Percentiles rank a stretch among this genome's conserved stretches.
These are phyloP conservation scores for Salix viminalis DNA, from an alignment of 345 rosid genomes.

Conservation along the genomic window DNA sequence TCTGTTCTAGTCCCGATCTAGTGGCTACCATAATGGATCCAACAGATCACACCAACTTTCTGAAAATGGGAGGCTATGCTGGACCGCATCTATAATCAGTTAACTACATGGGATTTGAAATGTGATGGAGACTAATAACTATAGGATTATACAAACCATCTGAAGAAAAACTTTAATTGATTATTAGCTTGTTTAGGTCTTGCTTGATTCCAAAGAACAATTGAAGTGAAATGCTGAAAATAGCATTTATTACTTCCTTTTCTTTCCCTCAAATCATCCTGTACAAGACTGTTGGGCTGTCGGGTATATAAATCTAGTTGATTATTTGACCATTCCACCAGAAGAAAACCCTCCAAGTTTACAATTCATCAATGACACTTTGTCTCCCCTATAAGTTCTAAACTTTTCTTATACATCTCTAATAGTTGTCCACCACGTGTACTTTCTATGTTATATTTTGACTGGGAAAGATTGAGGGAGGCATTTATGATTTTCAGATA, in stretches of 20 bases:
- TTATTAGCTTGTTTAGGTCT: not conserved
- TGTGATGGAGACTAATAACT: too few relatives aligned
- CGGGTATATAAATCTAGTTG: not conserved
- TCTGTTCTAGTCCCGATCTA: not conserved
- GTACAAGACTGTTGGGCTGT: not conserved
- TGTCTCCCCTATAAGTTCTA: too few relatives aligned
- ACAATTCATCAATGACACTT: too few relatives aligned
- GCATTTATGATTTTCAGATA: not conserved
- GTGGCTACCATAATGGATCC: not conserved
- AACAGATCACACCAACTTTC: not conserved
- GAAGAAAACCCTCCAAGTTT: not conserved
- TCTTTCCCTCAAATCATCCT: not conserved
- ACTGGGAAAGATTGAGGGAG: not conserved
- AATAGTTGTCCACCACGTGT: not conserved
- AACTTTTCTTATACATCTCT: not conserved
- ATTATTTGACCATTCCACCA: not conserved
- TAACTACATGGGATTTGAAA: too few relatives aligned
- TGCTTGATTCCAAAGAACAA: not conserved
- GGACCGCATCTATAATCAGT: not conserved
- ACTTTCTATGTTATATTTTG: not conserved
- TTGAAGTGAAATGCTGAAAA: not conserved
- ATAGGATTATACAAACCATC: too few relatives aligned
- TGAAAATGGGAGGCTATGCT: not conserved
- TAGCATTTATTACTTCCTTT: not conserved
- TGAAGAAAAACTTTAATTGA: not conserved